phyloP scores from a whole-genome alignment of 1,284 basidiomycete species.

The Trametes pubescens region DNA sequence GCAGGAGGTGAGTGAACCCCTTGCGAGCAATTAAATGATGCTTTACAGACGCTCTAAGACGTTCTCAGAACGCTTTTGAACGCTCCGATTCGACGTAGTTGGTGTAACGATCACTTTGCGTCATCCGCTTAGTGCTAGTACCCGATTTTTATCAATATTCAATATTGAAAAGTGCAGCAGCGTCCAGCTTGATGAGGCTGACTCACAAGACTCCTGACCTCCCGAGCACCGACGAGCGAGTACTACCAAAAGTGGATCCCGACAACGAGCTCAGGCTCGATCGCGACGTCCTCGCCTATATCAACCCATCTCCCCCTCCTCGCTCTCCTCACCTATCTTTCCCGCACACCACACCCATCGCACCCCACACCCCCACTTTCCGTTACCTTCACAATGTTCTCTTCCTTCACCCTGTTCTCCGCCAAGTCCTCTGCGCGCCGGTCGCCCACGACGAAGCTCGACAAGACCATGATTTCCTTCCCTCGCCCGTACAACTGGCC shows the following conservation, averaged over 20 bases:
- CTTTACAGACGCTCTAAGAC: no score
- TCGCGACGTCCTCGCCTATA: not conserved
- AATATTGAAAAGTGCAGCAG: no score
- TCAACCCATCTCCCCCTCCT: not conserved
- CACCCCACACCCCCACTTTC: not conserved
- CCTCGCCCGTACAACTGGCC: not conserved
- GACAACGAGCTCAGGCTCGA: not conserved
- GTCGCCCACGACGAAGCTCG: conserved; percentile 2
- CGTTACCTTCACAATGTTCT: not conserved
- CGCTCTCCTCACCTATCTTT: not conserved
- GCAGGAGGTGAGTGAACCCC: no score
- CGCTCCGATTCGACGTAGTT: no score
- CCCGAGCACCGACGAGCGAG: not conserved
- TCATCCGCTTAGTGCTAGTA: no score
- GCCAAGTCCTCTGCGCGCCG: not conserved
- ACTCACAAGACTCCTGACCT: not conserved
- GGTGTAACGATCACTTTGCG: no score
- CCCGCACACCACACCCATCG: not conserved
- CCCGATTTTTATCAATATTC: no score
- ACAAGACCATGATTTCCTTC: not conserved
- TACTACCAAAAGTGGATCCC: not conserved
- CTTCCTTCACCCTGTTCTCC: not conserved
- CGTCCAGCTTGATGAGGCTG: not conserved
- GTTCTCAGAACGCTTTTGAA: no score
- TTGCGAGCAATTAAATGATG: no score